Evolutionary conservation across 176 grass and related monocot genomes (phyloP).

Genomic region (Tillandsia fasciculata): DNA sequence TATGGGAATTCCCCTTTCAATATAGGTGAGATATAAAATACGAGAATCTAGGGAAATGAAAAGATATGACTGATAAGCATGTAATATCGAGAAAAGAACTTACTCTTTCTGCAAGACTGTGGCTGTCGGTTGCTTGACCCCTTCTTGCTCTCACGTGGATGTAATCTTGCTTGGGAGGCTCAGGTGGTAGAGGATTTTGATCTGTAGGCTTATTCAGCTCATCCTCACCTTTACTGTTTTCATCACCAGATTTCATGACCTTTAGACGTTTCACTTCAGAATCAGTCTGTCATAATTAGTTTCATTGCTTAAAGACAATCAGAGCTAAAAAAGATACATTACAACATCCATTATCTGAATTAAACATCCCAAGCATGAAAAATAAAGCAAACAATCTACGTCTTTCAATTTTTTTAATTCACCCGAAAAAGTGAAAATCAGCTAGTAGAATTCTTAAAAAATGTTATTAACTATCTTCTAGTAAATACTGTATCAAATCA

Average conservation of each 20-base stretch:
- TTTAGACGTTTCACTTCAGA: conserved; percentile 56
- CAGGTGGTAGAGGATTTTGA: conserved; percentile 39
- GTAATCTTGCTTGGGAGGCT: conserved; percentile 80
- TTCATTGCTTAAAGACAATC: conserved; percentile 14
- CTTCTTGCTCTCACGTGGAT: conserved; percentile 97
- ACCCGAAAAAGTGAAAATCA: no score
- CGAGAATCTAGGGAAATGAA: no score
- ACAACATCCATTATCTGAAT: background rate
- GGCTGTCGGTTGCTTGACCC: conserved; percentile 93
- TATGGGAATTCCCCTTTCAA: background rate
- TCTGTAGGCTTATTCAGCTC: conserved; percentile 44
- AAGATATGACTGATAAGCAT: background rate
- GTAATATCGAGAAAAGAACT: conserved; percentile 19
- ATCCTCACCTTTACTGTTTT: conserved; percentile 49
- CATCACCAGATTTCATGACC: conserved; percentile 40
- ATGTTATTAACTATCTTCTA: no score
- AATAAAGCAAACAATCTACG: no score
- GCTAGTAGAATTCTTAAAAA: no score
- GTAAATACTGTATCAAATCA: no score
- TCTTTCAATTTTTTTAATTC: no score
- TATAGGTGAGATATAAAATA: background rate
- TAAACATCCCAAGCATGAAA: background rate
- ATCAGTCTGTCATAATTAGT: conserved; percentile 31
- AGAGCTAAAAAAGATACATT: background rate
- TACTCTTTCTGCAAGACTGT: conserved; percentile 98